Evolutionary conservation across 2,329 filamentous ascomycete genomes (phyloP), one percentile per base, ranked within the genome.

Genomic region (Madurella mycetomatis): DNA sequence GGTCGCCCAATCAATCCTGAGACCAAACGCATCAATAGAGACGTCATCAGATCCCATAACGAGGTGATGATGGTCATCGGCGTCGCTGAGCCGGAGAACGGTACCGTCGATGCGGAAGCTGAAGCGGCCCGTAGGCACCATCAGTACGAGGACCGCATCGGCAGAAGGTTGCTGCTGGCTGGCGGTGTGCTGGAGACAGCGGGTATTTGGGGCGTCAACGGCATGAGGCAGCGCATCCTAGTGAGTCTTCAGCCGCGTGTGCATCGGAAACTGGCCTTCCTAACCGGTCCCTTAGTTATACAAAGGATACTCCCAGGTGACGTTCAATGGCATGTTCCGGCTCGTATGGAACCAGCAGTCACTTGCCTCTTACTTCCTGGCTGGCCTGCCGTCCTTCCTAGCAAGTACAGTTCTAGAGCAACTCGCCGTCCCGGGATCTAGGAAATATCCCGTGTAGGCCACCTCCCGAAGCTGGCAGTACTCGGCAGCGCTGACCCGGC

Each of bases 1-100:
- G 81, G 81, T 13, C 78, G 81, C 9, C 78, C 81, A 3, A 62
- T 80, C 47, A 84, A 84, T 59, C 73, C 73, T 0, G 74, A 77
- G 49, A 82, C 79, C 1, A 80, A 77, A 62, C 70, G 72, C 12
- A 75, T 82, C 58, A 83, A 82, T 59, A 74, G 76, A 47, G 77
- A 81, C 54, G 76, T 83, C 32, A 79, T 84, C 25, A 74, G 81
- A 49, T 76, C 81, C 9, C 81, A 84, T 62, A 84, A 84, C 59
- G 81, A 84, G 59, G 81, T 84, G 3, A 84, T 84, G 81, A 73
- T 77, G 16, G 80, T 83, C 9, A 84, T 84, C 40, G 81, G 81
- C 5, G 81, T 84, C 4, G 81, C 81, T 9, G 81, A 84, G 61
- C 78, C 80, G 13, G 81, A 84, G 50, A 76, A 75, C 48, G 68